Base-by-base conservation (phyloP, 139 green algal genomes). In the Volvox reticuliferus region DNA sequence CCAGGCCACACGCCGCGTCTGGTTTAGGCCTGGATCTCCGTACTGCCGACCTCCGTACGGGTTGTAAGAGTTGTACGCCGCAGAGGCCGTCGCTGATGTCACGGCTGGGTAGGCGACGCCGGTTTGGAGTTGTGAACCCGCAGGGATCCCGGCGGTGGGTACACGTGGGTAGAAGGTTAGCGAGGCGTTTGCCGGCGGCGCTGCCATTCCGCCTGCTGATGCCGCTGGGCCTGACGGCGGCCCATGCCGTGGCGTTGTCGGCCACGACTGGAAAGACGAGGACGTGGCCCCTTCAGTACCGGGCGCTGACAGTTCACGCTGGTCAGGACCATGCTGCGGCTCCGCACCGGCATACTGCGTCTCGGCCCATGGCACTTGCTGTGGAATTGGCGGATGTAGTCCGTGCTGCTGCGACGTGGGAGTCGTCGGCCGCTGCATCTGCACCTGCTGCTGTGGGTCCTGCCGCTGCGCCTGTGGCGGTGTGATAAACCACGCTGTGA, bases 401-500 rank as follows among this genome's bases (percentile, higher is more conserved):
- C 44, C 44, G 5, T 73, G 65, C 21, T 79, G 71, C 18, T 79
- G 71, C 26, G 32, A n/a, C 71, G 16, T 32, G 26, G 71, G 71
- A 21, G 71, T 79, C 28, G 71, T 36, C 71, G 71, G 71, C 16
- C 75, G 75, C 75, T 28, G 61, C 50, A 44, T 21, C 20, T 44
- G 69, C 68, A 20, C 24, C n/a, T 22, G 35, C 68, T 67, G 62
- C 17, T 76, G 65, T 62, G 33, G 82, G 35, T 88, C 33, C 65
- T 79, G 82, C 24, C 28, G 63, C 69, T 61, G 67, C 14, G 21
- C 61, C 16, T 12, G 50, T 69, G 79, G 17, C 62, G 21, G 32
- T 55, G 2, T 36, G 2, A 93, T 77, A 67, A 90, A 91, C 91
- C 91, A 93, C 18, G 91, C 69, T 13, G 86, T 91, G 78, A 79